Percentiles rank a stretch among this genome's conserved stretches.
Conservation (phyloP, 163 green algal genomes). For the Chlamydomonas reinhardtii region DNA sequence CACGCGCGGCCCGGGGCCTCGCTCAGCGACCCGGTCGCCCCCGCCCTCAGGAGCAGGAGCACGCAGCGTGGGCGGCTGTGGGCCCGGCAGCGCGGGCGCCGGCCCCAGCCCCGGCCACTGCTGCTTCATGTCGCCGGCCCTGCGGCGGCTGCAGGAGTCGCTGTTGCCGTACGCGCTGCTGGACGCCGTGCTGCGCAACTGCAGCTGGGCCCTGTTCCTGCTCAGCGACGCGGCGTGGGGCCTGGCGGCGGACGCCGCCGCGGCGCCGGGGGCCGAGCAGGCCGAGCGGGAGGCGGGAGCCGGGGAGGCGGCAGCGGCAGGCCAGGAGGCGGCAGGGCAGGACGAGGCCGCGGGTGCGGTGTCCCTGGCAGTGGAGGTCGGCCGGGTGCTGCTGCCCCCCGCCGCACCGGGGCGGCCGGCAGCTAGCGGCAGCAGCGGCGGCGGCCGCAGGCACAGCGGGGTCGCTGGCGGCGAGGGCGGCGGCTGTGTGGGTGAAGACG, state of each 20-base stretch:
- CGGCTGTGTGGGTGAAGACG: too few relatives aligned
- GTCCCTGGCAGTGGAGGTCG: neutral
- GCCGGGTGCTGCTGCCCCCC: neutral
- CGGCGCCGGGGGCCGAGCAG: neutral
- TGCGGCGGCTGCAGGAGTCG: neutral
- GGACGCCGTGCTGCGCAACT: constrained; percentile 43
- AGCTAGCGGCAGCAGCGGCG: too few relatives aligned
- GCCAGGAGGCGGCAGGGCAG: too few relatives aligned
- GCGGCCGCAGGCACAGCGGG: too few relatives aligned
- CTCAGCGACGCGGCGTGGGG: neutral
- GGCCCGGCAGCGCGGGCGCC: neutral
- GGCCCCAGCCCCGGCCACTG: too few relatives aligned
- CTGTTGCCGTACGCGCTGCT: neutral
- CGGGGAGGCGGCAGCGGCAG: too few relatives aligned
- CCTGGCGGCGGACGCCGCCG: neutral
- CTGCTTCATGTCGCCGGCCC: too few relatives aligned
- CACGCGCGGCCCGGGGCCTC: too few relatives aligned
- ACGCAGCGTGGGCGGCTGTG: neutral
- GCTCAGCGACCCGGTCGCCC: neutral
- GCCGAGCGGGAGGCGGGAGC: too few relatives aligned
- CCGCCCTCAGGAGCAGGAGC: neutral
- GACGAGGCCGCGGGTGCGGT: too few relatives aligned
- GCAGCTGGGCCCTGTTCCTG: constrained; percentile 35
- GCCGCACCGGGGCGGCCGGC: too few relatives aligned
- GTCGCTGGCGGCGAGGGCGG: too few relatives aligned